phyloP scores from a whole-genome alignment of 2,329 filamentous ascomycete genomes.

The Mollisiaceae sp. region DNA sequence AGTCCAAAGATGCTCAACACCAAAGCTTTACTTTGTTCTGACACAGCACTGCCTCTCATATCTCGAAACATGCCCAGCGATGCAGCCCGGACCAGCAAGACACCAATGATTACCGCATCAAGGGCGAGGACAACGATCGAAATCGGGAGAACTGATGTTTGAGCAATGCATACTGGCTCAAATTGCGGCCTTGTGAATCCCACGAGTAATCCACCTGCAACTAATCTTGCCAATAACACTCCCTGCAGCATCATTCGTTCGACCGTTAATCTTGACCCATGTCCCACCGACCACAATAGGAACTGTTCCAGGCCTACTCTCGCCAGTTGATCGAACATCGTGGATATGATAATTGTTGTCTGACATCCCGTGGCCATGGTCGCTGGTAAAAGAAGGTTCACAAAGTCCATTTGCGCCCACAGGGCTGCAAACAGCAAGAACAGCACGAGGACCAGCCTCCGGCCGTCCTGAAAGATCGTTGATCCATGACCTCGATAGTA shows the following conservation, averaged over 20 bases:
- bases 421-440: slow-evolving; percentile 43
- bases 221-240: slow-evolving; percentile 36
- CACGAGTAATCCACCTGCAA: slow-evolving; percentile 40
- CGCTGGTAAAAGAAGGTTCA: slow-evolving; percentile 38
- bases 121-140: slow-evolving; percentile 40
- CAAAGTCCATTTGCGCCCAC: slow-evolving; percentile 42
- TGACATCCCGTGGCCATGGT: slow-evolving; percentile 37
- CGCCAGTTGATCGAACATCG: slow-evolving; percentile 42
- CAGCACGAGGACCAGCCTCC: slow-evolving; percentile 46
- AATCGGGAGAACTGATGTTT: slow-evolving; percentile 37
- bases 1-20: slow-evolving; percentile 38
- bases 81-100: slow-evolving; percentile 35
- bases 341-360: slow-evolving; percentile 37
- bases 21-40: slow-evolving; percentile 37
- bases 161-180: slow-evolving; percentile 41
- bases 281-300: slow-evolving; percentile 42
- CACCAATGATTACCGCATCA: slow-evolving; percentile 40
- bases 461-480: slow-evolving; percentile 42
- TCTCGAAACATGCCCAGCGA: slow-evolving; percentile 35
- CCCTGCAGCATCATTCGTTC: slow-evolving; percentile 38
- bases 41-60: slow-evolving; percentile 23
- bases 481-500: slow-evolving; percentile 40
- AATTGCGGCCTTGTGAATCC: slow-evolving; percentile 42
- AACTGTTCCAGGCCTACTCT: slow-evolving; percentile 42
- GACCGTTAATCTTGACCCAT: slow-evolving; percentile 37